Evolutionary conservation across 2,329 filamentous ascomycete species (phyloP).

Genomic region (Clonostachys rhizophaga): DNA sequence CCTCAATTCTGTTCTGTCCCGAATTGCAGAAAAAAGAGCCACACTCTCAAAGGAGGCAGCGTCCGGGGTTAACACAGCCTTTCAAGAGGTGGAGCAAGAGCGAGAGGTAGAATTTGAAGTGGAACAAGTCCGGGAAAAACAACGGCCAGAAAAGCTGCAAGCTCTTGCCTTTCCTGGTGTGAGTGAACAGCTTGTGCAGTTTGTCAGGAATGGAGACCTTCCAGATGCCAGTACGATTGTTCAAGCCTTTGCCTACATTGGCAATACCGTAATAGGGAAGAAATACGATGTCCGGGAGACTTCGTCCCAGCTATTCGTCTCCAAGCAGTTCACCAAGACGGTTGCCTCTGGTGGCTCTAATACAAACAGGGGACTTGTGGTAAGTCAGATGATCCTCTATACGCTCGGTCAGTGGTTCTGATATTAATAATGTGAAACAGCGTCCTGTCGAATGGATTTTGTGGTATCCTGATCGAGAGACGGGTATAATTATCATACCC

Average conservation of each 20-base stretch:
- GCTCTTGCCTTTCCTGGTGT: constrained; percentile 38
- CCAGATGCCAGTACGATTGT: constrained; percentile 3
- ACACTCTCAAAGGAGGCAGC: constrained; percentile 14
- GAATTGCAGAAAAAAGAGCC: too few species aligned
- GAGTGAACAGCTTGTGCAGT: constrained; percentile 36
- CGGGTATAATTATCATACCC: constrained; percentile 52
- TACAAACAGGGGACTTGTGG: too few species aligned
- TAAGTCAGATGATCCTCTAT: too few species aligned
- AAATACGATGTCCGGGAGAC: constrained; percentile 14
- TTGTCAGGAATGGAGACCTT: constrained; percentile 37
- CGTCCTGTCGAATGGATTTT: constrained; percentile 58
- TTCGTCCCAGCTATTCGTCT: background rate
- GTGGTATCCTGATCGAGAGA: constrained; percentile 38
- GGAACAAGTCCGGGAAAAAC: constrained; percentile 49
- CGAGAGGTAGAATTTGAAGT: constrained; percentile 55
- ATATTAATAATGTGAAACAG: too few species aligned
- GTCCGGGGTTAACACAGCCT: constrained; percentile 46
- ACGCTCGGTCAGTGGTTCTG: too few species aligned
- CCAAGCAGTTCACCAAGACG: background rate
- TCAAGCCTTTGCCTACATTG: constrained; percentile 33
- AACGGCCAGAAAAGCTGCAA: constrained; percentile 34
- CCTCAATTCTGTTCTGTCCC: too few species aligned
- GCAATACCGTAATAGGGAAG: constrained; percentile 21
- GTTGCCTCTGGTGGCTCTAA: background rate
- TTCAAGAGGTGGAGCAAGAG: constrained; percentile 54